phyloP scores from a whole-genome alignment of 257 asterid genomes.

The Plantago major region DNA sequence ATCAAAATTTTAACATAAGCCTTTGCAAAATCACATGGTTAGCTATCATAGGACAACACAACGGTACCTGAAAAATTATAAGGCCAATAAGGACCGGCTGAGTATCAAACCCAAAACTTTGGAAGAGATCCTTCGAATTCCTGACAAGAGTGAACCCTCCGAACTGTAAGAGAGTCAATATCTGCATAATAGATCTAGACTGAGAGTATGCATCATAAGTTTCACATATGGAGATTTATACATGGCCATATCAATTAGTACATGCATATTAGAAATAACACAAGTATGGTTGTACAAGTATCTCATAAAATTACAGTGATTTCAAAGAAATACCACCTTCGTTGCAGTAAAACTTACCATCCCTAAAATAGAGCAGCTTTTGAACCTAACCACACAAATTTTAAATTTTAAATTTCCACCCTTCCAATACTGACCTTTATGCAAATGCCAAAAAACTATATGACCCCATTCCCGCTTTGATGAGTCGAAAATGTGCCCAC shows the following conservation, averaged over 20 bases:
- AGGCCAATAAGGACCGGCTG: slow-evolving; percentile 98
- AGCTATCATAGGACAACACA: too few species aligned
- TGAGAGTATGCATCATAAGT: slow-evolving; percentile 12
- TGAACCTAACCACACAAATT: too few species aligned
- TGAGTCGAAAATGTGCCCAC: too few species aligned
- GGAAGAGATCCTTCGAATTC: slow-evolving; percentile 88
- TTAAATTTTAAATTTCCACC: too few species aligned
- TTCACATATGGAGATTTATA: slow-evolving; percentile 6
- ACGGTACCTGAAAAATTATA: slow-evolving; percentile 80
- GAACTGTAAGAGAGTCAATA: slow-evolving; percentile 80
- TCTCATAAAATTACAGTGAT: background rate
- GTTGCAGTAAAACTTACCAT: too few species aligned
- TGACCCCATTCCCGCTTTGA: too few species aligned
- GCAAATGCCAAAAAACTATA: too few species aligned
- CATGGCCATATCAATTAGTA: slow-evolving; percentile 1
- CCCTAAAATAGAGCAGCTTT: too few species aligned
- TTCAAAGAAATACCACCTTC: too few species aligned
- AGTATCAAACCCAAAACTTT: slow-evolving; percentile 96
- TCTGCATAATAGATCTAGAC: slow-evolving; percentile 44
- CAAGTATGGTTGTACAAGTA: background rate
- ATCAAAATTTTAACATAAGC: too few species aligned
- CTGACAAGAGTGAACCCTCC: slow-evolving; percentile 96
- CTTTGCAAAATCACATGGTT: too few species aligned
- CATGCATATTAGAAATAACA: background rate
- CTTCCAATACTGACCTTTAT: too few species aligned